Evolutionary conservation across 129 eudicot genomes (phyloP).

Genomic region (Lactuca saligna): DNA sequence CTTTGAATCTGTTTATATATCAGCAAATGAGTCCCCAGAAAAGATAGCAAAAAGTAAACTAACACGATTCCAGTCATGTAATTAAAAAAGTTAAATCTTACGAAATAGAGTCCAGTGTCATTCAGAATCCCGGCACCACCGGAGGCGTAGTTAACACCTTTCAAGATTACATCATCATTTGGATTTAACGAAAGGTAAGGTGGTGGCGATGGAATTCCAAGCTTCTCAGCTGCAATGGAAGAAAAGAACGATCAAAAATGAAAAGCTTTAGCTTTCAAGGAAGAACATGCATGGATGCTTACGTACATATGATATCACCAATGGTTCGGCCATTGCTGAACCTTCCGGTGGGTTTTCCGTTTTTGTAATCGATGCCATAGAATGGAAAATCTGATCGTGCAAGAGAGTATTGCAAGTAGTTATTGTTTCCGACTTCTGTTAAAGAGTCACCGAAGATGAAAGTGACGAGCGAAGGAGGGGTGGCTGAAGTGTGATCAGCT

Average conservation of each 20-base stretch:
- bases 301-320: constrained; percentile 80
- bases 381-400: constrained; percentile 75
- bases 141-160: constrained; percentile 90
- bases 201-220: constrained; percentile 77
- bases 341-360: constrained; percentile 71
- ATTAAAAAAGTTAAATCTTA: constrained; percentile 20
- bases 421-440: constrained; percentile 95
- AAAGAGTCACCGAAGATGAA: constrained; percentile 84
- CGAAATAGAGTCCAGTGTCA: constrained; percentile 88
- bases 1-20: constrained; percentile 56
- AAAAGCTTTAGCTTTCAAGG: neutral
- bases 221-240: constrained; percentile 67
- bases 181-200: constrained; percentile 70
- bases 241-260: neutral
- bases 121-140: constrained; percentile 98
- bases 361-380: constrained; percentile 66
- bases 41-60: neutral
- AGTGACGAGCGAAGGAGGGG: constrained; percentile 47
- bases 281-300: neutral
- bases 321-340: constrained; percentile 93
- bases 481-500: constrained; percentile 22
- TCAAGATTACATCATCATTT: constrained; percentile 56
- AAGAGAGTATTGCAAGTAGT: constrained; percentile 59
- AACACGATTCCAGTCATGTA: neutral
- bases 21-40: constrained; percentile 1